A percentile compares a stretch with the other conserved stretches of the same genome.
phyloP scores from a whole-genome alignment of 345 rosid genomes.

The Acer saccharum region DNA sequence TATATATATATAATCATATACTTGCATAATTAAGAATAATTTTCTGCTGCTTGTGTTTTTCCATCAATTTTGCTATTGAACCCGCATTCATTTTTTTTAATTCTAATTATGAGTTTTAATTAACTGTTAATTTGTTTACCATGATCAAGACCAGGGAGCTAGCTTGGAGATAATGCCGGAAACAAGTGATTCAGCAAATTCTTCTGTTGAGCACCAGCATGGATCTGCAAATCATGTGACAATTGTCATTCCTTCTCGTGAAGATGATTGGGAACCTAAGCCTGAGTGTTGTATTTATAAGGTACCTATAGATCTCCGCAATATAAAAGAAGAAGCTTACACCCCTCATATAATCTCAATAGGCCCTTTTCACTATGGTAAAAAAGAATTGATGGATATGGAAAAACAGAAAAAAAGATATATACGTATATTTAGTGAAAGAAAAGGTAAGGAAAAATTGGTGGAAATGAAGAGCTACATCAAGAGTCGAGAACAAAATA shows the following conservation, averaged over 20 bases:
- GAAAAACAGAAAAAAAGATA: neutral
- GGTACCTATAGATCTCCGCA: neutral
- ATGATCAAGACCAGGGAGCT: no score
- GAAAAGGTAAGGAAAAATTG: neutral
- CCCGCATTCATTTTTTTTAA: no score
- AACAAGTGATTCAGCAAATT: no score
- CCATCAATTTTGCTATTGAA: no score
- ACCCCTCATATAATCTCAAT: slow-evolving; percentile 9
- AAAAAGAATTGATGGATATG: neutral
- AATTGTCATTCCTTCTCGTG: neutral
- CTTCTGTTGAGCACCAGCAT: no score
- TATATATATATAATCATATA: no score
- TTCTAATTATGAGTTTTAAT: no score
- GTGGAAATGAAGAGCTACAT: neutral
- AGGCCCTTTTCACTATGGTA: neutral
- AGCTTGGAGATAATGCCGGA: no score
- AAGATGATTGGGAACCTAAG: neutral
- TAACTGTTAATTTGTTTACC: no score
- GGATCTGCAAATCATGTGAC: neutral
- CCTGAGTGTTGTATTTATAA: neutral
- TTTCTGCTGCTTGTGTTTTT: no score
- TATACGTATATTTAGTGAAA: neutral
- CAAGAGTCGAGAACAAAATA: neutral
- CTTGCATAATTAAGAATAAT: no score
- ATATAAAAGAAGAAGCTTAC: neutral